Conservation (phyloP, 257 asterid species). For the Plantago major region DNA sequence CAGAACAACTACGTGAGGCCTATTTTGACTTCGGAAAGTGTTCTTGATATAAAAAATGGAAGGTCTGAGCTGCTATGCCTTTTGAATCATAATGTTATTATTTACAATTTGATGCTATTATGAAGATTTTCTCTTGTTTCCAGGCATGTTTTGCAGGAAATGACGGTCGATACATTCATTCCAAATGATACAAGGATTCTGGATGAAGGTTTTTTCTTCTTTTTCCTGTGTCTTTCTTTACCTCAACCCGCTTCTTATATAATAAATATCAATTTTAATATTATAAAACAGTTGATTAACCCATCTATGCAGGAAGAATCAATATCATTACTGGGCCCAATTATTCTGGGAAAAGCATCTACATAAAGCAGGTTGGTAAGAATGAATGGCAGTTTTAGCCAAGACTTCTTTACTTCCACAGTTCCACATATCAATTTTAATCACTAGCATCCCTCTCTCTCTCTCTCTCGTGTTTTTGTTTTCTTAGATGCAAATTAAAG, state of each 20-base stretch:
- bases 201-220: slow-evolving; percentile 51
- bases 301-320: slow-evolving; percentile 60
- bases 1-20: slow-evolving; percentile 97
- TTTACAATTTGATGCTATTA: slow-evolving; percentile 3
- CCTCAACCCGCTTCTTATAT: too few species aligned
- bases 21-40: slow-evolving; percentile 70
- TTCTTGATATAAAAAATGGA: slow-evolving; percentile 81
- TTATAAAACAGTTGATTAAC: slow-evolving; percentile 8
- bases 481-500: too few species aligned
- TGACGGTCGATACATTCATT: slow-evolving; percentile 90
- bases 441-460: too few species aligned
- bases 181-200: slow-evolving; percentile 81
- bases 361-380: slow-evolving; percentile 74
- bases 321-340: slow-evolving; percentile 92
- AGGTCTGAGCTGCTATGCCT: slow-evolving; percentile 53
- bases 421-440: neutral
- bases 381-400: slow-evolving; percentile 16
- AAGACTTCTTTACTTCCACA: neutral
- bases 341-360: slow-evolving; percentile 95
- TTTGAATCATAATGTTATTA: slow-evolving; percentile 17
- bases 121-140: slow-evolving; percentile 21
- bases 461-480: too few species aligned
- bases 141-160: slow-evolving; percentile 98
- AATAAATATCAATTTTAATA: too few species aligned
- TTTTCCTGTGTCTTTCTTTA: too few species aligned